phyloP scores from a whole-genome alignment of 2,329 filamentous ascomycete species.

The Myotisia sp. region DNA sequence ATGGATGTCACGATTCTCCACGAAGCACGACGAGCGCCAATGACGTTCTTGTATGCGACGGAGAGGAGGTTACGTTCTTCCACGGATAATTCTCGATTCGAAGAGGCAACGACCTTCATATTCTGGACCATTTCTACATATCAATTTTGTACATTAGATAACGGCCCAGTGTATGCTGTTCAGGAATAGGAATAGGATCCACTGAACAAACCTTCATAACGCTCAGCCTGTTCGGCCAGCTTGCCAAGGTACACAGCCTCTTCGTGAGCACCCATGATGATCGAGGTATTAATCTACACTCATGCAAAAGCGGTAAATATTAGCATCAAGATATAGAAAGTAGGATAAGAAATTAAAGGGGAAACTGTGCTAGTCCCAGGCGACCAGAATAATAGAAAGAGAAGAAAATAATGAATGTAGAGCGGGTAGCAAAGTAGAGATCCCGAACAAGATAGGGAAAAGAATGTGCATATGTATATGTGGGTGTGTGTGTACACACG shows the following conservation, averaged over 20 bases:
- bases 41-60: constrained; percentile 98
- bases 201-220: constrained; percentile 98
- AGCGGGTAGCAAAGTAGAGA: no score
- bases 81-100: constrained; percentile 67
- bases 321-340: no score
- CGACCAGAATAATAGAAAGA: no score
- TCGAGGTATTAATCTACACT: no score
- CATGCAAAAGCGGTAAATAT: no score
- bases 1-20: constrained; percentile 98
- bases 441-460: no score
- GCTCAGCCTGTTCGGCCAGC: constrained; percentile 99
- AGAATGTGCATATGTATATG: no score
- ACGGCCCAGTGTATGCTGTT: constrained; percentile 1
- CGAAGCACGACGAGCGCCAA: constrained; percentile 87
- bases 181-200: constrained; percentile 5
- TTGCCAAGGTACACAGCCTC: constrained; percentile 99
- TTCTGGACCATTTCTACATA: constrained; percentile 92
- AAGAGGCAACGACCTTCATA: constrained; percentile 96
- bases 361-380: no score
- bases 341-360: no score
- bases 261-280: constrained; percentile 96
- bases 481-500: no score
- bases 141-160: no score
- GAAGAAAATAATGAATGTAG: no score
- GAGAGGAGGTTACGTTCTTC: constrained; percentile 96